These are phyloP conservation scores for Penicillium cinerascens DNA, from an alignment of 495 filamentous ascomycete species.

Conservation along the genomic window DNA sequence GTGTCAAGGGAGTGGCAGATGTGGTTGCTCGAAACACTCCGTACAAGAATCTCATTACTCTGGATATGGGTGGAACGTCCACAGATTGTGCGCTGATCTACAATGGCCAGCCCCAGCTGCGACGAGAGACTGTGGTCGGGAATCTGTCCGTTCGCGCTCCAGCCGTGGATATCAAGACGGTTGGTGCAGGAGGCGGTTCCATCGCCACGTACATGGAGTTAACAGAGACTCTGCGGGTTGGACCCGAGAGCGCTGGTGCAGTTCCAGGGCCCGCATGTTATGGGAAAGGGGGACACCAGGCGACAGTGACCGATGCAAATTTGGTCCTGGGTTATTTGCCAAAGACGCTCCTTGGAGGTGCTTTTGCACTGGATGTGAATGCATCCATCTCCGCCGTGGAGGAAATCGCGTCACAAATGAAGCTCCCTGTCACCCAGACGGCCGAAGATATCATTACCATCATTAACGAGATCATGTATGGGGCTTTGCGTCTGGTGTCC, in stretches of 20 bases:
- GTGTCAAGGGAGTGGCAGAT: slow-evolving; percentile 45
- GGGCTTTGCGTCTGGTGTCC: slow-evolving; percentile 47
- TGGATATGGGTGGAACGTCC: slow-evolving; percentile 52
- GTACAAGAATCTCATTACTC: slow-evolving; percentile 48
- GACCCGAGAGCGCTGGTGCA: slow-evolving; percentile 49
- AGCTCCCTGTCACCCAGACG: slow-evolving; percentile 36
- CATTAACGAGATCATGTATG: slow-evolving; percentile 51
- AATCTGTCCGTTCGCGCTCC: slow-evolving; percentile 46
- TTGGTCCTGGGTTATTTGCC: slow-evolving; percentile 48
- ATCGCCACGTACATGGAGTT: slow-evolving; percentile 44
- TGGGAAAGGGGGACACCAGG: slow-evolving; percentile 40
- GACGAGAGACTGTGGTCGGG: slow-evolving; percentile 45
- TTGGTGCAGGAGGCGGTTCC: slow-evolving; percentile 49
- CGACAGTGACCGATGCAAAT: slow-evolving; percentile 51
- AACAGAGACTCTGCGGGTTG: slow-evolving; percentile 46
- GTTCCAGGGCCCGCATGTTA: slow-evolving; percentile 48
- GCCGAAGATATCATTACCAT: slow-evolving; percentile 48
- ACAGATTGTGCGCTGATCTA: slow-evolving; percentile 49
- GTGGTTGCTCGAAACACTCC: slow-evolving; percentile 42
- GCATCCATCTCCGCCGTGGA: slow-evolving; percentile 37
- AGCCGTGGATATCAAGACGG: slow-evolving; percentile 47
- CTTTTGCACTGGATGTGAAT: slow-evolving; percentile 39
- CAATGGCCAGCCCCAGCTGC: slow-evolving; percentile 41
- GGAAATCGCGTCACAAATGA: slow-evolving; percentile 41
- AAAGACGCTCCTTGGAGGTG: slow-evolving; percentile 41